Conservation (phyloP, 2,329 filamentous ascomycete genomes). For the Hymenoscyphus linearis region DNA sequence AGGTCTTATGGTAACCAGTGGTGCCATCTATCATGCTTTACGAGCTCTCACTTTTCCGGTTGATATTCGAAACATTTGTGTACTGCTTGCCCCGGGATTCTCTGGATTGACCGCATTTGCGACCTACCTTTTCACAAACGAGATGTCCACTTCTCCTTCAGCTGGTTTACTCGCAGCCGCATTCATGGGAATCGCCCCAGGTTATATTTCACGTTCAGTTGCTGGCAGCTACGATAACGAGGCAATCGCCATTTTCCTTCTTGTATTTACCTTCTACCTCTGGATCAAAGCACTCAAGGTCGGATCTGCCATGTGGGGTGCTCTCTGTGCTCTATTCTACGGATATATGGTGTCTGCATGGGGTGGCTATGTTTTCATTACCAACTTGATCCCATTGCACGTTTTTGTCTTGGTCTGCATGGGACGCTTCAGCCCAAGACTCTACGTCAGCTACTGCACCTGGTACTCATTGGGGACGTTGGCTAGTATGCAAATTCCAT, state of each 20-base stretch:
- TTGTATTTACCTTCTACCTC: constrained; percentile 97
- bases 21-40: constrained; percentile 90
- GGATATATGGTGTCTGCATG: constrained; percentile 99
- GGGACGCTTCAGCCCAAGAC: constrained; percentile 88
- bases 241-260: constrained; percentile 96
- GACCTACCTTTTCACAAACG: constrained; percentile 89
- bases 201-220: constrained; percentile 96
- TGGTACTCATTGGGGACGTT: constrained; percentile 96
- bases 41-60: constrained; percentile 84
- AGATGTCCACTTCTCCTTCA: constrained; percentile 93
- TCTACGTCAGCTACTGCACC: constrained; percentile 95
- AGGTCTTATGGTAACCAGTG: constrained; percentile 98
- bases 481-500: constrained; percentile 98
- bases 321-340: constrained; percentile 90
- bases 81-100: constrained; percentile 89
- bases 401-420: constrained; percentile 92
- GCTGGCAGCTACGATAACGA: constrained; percentile 99
- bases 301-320: constrained; percentile 95
- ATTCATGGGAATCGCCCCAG: constrained; percentile 97
- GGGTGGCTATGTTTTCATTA: constrained; percentile 99
- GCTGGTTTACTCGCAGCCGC: constrained; percentile 88
- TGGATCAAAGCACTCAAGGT: constrained; percentile 99
- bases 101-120: constrained; percentile 91
- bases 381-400: constrained; percentile 90
- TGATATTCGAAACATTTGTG: constrained; percentile 98